phyloP scores from a whole-genome alignment of 2,329 filamentous ascomycete species.

The Massarina eburnea region DNA sequence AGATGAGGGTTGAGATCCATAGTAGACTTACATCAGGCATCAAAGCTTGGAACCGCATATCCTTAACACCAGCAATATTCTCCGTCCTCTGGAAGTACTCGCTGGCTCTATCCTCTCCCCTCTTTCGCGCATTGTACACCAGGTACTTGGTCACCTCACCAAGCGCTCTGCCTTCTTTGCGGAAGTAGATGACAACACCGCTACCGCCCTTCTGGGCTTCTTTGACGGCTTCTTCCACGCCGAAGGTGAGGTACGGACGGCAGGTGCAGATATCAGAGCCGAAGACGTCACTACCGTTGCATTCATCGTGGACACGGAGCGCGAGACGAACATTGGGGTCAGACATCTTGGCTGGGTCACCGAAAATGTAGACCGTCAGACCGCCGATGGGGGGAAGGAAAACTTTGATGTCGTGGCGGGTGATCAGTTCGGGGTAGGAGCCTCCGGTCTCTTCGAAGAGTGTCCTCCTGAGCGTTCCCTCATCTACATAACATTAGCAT shows the following conservation, averaged over 20 bases:
- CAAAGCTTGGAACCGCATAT: conserved; percentile 88
- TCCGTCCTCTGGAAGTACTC: conserved; percentile 98
- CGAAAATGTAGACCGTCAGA: conserved; percentile 95
- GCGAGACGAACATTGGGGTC: conserved; percentile 80
- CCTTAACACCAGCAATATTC: conserved; percentile 94
- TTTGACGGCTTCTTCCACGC: conserved; percentile 95
- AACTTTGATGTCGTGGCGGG: conserved; percentile 88
- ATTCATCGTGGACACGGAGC: conserved; percentile 83
- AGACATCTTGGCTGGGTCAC: conserved; percentile 90
- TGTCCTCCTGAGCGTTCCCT: conserved; percentile 80
- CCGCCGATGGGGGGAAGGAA: conserved; percentile 96
- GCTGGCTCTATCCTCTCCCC: conserved; percentile 74
- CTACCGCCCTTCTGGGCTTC: conserved; percentile 93
- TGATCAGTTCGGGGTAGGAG: conserved; percentile 95
- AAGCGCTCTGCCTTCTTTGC: conserved; percentile 91
- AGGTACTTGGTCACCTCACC: conserved; percentile 91
- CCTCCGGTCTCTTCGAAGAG: conserved; percentile 96
- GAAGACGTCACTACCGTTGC: conserved; percentile 97
- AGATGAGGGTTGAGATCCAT: not conserved
- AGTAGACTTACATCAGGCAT: conserved; percentile 71
- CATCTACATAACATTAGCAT: conserved; percentile 58
- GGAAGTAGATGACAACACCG: conserved; percentile 97
- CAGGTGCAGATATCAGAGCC: conserved; percentile 98
- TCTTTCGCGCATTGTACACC: conserved; percentile 79
- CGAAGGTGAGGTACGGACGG: conserved; percentile 92